These are phyloP conservation scores for Ceratocystiopsis sp. DNA, from an alignment of 2,329 filamentous ascomycete species.

Conservation along the genomic window DNA sequence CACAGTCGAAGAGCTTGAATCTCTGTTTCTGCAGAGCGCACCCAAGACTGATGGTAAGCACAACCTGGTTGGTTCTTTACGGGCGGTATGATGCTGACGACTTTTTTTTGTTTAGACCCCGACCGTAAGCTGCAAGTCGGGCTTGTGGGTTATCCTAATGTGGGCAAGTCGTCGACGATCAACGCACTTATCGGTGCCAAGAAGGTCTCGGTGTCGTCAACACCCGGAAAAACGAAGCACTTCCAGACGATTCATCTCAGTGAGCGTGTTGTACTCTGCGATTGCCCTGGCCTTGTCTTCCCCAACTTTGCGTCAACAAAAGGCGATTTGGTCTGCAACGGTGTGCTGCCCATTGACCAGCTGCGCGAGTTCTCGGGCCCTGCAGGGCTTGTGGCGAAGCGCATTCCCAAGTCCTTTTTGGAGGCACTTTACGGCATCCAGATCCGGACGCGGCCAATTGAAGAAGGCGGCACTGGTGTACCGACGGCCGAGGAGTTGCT, in stretches of 20 bases:
- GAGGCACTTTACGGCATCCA: conserved; percentile 90
- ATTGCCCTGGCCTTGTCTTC: conserved; percentile 97
- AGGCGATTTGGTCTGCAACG: conserved; percentile 88
- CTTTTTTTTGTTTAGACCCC: conserved; percentile 17
- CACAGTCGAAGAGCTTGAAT: conserved; percentile 83
- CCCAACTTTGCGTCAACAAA: conserved; percentile 96
- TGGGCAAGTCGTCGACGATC: conserved; percentile 97
- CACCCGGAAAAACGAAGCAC: conserved; percentile 96
- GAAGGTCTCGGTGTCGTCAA: conserved; percentile 95
- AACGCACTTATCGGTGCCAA: conserved; percentile 97
- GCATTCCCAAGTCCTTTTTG: conserved; percentile 75
- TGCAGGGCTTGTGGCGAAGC: conserved; percentile 60
- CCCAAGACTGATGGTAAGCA: conserved; percentile 33
- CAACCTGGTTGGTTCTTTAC: too few species aligned
- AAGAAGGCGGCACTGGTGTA: conserved; percentile 82
- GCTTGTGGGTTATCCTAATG: conserved; percentile 93
- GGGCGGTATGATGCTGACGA: not conserved
- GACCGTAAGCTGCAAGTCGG: conserved; percentile 69
- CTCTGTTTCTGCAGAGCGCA: conserved; percentile 63
- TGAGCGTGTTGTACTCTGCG: conserved; percentile 77
- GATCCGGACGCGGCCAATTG: conserved; percentile 60
- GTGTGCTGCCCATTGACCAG: conserved; percentile 90
- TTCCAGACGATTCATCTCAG: conserved; percentile 97
- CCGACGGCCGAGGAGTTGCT: conserved; percentile 78
- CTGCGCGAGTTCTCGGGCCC: conserved; percentile 85